Evolutionary conservation across 2,329 filamentous ascomycete species (phyloP).

Genomic region (Drechmeria coniospora): DNA sequence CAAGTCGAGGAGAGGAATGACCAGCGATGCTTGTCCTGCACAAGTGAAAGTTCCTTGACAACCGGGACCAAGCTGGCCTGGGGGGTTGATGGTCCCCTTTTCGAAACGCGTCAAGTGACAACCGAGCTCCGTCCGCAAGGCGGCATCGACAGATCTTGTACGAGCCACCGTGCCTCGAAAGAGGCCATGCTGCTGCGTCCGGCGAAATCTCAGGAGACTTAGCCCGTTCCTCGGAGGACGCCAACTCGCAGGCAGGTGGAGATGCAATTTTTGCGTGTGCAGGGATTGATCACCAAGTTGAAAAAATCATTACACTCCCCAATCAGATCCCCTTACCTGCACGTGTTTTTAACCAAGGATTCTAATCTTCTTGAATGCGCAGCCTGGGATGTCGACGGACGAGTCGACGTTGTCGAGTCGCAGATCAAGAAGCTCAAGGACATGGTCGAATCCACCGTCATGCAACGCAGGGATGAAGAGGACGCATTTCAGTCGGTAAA

Average conservation of each 20-base stretch:
- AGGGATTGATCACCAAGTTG: constrained; percentile 16
- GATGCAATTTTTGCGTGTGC: constrained; percentile 16
- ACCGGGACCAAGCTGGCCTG: constrained; percentile 7
- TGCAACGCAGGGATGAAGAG: constrained; percentile 54
- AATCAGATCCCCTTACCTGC: constrained; percentile 26
- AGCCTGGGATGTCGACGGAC: constrained; percentile 69
- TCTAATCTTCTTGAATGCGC: constrained; percentile 50
- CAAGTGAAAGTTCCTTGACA: constrained; percentile 29
- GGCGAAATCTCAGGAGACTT: constrained; percentile 11
- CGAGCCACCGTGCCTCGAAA: too few relatives aligned
- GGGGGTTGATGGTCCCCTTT: not conserved
- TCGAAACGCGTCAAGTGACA: constrained; percentile 28
- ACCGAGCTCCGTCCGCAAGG: constrained; percentile 8
- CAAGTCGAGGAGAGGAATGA: constrained; percentile 13
- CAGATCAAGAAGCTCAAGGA: constrained; percentile 58
- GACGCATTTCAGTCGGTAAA: constrained; percentile 63
- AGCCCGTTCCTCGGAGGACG: constrained; percentile 19
- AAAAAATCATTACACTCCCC: constrained; percentile 25
- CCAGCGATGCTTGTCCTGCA: constrained; percentile 13
- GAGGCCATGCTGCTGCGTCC: constrained; percentile 4
- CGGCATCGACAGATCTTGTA: constrained; percentile 4
- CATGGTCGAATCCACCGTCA: constrained; percentile 53
- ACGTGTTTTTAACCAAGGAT: constrained; percentile 52
- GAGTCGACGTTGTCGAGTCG: constrained; percentile 60
- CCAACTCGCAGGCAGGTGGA: constrained; percentile 14